Evolutionary conservation across 139 green algal species (phyloP), one percentile per base, ranked within the genome.

Genomic region (Chlamydomonas sp.): DNA sequence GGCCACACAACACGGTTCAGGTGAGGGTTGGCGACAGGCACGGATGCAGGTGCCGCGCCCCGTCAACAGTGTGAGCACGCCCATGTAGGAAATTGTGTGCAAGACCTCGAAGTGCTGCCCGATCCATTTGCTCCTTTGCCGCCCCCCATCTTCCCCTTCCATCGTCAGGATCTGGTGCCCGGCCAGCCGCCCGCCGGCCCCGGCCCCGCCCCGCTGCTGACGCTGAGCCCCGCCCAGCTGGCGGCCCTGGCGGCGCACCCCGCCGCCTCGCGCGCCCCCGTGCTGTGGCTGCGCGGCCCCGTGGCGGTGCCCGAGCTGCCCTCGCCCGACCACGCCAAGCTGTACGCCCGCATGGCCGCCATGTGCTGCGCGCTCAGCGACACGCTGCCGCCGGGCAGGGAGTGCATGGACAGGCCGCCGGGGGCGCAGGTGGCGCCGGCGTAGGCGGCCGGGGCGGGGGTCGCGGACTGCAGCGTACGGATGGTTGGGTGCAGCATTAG

Each of bases 251-350:
- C 1, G 10, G 59, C 20, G 18, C 2, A 14, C n/a, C 63, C 59
- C 66, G 58, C 31, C 79, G 12, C 14, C 6, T 74, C 68, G 14
- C 12, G 68, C 68, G 58, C 72, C 12, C n/a, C 83, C 0, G 73
- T 87, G n/a, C 63, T 87, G 61, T 87, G 83, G 83, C 17, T 87
- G 63, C n/a, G 83, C 7, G 73, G 83, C 9, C 83, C 73, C 14
- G 83, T 87, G 62, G 73, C 60, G 31, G 62, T 87, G 49, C 83
- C 72, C 1, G 4, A 80, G 16, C 72, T 87, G 71, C 83, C 83
- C n/a, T 76, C 72, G 0, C n/a, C 61, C 17, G 83, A 74, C 62
- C 62, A 59, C 3, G 83, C 64, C 3, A 8, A 15, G 5, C 5
- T 87, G 31, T 87, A 81, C 73, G 72, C 74, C 14, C 66, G 80